Evolutionary conservation across 192 early-diverging fungal species (phyloP).

Genomic region (Physocladia obscura): DNA sequence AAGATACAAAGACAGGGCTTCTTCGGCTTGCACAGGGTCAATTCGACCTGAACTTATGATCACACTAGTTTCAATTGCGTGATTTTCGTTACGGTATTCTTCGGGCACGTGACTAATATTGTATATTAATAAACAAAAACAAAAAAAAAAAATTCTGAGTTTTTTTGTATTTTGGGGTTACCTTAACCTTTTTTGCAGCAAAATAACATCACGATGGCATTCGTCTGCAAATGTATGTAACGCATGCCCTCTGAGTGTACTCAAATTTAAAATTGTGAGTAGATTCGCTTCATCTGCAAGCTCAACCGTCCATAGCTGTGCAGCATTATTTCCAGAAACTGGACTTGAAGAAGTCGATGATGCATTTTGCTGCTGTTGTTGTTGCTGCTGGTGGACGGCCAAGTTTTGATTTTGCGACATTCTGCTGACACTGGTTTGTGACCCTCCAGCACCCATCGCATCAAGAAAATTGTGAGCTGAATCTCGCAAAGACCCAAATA

Average conservation of each 20-base stretch:
- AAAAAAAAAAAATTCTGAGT: no score
- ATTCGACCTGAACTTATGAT: not conserved
- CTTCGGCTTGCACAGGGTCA: slow-evolving; percentile 9
- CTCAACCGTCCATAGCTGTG: not conserved
- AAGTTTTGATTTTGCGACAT: not conserved
- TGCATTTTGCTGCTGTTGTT: slow-evolving; percentile 1
- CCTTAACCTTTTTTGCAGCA: no score
- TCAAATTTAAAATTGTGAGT: slow-evolving; percentile 39
- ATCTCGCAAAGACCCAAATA: slow-evolving; percentile 45
- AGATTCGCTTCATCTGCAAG: slow-evolving; percentile 21
- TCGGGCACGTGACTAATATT: not conserved
- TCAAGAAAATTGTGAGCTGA: slow-evolving; percentile 41
- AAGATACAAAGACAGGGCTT: slow-evolving; percentile 42
- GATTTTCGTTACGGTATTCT: slow-evolving; percentile 1
- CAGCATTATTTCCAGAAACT: not conserved
- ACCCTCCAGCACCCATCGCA: not conserved
- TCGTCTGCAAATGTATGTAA: slow-evolving; percentile 44
- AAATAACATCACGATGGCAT: slow-evolving; percentile 8
- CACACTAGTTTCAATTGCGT: not conserved
- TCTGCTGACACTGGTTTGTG: not conserved
- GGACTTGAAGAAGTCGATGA: slow-evolving; percentile 20
- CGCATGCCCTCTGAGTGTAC: slow-evolving; percentile 42
- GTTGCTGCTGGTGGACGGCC: not conserved
- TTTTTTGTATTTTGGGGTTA: no score
- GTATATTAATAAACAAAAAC: no score